Evolutionary conservation across 176 grass and related monocot genomes (phyloP).

Genomic region (Elymus sibiricus): DNA sequence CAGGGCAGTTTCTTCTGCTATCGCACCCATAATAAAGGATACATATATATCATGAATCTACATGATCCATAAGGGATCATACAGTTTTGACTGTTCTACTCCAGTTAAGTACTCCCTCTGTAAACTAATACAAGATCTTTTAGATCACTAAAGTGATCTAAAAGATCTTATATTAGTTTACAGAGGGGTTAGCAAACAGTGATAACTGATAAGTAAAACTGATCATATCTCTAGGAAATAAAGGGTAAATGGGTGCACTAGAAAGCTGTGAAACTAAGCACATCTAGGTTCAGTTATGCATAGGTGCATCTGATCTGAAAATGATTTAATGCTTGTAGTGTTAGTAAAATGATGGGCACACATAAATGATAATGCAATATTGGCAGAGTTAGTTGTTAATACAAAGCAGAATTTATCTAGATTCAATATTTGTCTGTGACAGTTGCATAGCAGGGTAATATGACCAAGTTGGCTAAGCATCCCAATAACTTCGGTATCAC

Average conservation of each 20-base stretch:
- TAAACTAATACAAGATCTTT: no score
- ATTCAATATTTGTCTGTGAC: constrained; percentile 5
- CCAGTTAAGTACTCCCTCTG: background rate
- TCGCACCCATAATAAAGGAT: background rate
- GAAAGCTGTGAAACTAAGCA: background rate
- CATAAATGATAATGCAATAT: background rate
- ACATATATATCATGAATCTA: background rate
- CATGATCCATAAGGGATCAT: constrained; percentile 5
- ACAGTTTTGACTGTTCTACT: background rate
- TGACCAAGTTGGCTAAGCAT: background rate
- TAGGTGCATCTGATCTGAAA: background rate
- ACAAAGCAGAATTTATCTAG: background rate
- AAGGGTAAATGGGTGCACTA: constrained; percentile 14
- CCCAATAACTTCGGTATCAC: background rate
- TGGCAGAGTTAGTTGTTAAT: background rate
- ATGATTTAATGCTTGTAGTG: background rate
- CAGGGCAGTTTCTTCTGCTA: background rate
- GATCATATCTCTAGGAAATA: background rate
- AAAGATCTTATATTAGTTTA: no score
- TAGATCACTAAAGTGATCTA: no score
- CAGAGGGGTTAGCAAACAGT: background rate
- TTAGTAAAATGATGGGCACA: background rate
- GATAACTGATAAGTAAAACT: background rate
- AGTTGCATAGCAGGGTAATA: background rate
- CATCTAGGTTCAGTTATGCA: background rate